These are phyloP conservation scores for Aspergillus flavus DNA, from an alignment of 2,329 filamentous ascomycete species.

Conservation along the genomic window DNA sequence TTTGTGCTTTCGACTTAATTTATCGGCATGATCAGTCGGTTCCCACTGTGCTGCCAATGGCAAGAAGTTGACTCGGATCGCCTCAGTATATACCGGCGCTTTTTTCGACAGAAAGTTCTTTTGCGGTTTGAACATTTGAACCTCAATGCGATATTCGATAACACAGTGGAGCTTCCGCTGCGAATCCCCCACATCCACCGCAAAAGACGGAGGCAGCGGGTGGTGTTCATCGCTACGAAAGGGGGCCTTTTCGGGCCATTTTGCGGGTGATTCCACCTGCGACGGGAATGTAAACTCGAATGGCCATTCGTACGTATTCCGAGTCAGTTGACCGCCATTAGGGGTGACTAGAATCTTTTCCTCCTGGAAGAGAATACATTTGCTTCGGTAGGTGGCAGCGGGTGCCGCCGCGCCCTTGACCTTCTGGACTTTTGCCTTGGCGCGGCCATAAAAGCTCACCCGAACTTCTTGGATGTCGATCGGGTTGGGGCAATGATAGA, in stretches of 20 bases:
- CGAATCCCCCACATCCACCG: conserved; percentile 1
- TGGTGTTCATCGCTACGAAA: conserved; percentile 17
- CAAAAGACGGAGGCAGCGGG: conserved; percentile 16
- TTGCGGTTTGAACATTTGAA: conserved; percentile 11
- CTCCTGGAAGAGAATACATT: conserved; percentile 20
- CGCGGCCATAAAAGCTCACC: conserved; percentile 16
- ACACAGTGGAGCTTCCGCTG: conserved; percentile 10
- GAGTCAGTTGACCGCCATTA: conserved; percentile 4
- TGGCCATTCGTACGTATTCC: conserved; percentile 16
- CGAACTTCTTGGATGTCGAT: conserved; percentile 14
- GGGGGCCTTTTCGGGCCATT: conserved; percentile 11
- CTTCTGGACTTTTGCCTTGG: conserved; percentile 20
- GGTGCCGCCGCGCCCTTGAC: conserved; percentile 17
- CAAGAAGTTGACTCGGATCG: conserved; percentile 5
- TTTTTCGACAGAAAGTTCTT: conserved; percentile 8
- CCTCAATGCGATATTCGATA: conserved; percentile 16
- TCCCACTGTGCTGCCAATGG: conserved; percentile 9
- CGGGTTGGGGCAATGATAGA: conserved; percentile 11
- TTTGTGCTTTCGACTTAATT: conserved; percentile 5
- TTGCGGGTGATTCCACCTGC: conserved; percentile 1
- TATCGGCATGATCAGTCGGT: neutral
- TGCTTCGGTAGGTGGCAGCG: conserved; percentile 17
- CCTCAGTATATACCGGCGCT: conserved; percentile 6
- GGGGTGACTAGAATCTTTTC: conserved; percentile 11
- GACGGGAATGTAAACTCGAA: conserved; percentile 15